Percentiles rank a stretch among this genome's conserved stretches.
Evolutionary conservation across 1,284 basidiomycete species (phyloP).

Genomic region (Malassezia furfur): DNA sequence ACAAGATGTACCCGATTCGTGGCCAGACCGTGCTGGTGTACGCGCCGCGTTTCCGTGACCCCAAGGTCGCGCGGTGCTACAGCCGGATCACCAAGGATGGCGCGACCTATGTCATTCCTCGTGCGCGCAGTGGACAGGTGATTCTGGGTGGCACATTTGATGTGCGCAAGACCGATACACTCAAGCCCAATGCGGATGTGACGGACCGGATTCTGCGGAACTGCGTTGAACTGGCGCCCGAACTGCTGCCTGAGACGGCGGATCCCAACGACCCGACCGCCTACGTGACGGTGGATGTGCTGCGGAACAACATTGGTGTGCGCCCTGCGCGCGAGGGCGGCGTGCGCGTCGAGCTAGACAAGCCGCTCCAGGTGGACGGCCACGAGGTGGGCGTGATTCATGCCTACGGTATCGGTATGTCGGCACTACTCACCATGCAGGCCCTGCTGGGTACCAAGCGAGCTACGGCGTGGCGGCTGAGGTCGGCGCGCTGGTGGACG

Average conservation of each 20-base stretch:
- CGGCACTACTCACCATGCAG: not conserved
- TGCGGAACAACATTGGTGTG: conserved; percentile 32
- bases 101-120: conserved; percentile 55
- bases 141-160: conserved; percentile 58
- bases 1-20: conserved; percentile 70
- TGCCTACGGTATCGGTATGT: conserved; percentile 32
- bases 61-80: conserved; percentile 21
- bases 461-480: conserved; percentile 40
- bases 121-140: conserved; percentile 51
- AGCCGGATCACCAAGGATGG: conserved; percentile 20
- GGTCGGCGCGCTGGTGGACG: conserved; percentile 27
- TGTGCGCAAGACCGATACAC: conserved; percentile 18
- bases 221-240: conserved; percentile 24
- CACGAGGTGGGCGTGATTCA: conserved; percentile 24
- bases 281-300: conserved; percentile 25
- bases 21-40: conserved; percentile 73
- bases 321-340: conserved; percentile 30
- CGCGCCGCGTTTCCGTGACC: conserved; percentile 55
- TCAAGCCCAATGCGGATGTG: conserved; percentile 49
- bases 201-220: conserved; percentile 53
- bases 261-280: conserved; percentile 14
- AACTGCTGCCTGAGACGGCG: conserved; percentile 22
- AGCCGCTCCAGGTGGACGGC: not conserved
- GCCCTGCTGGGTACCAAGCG: conserved; percentile 38
- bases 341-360: conserved; percentile 25